Base-by-base conservation (phyloP, 164 flowering plant species). In the Umbellularia californica region DNA sequence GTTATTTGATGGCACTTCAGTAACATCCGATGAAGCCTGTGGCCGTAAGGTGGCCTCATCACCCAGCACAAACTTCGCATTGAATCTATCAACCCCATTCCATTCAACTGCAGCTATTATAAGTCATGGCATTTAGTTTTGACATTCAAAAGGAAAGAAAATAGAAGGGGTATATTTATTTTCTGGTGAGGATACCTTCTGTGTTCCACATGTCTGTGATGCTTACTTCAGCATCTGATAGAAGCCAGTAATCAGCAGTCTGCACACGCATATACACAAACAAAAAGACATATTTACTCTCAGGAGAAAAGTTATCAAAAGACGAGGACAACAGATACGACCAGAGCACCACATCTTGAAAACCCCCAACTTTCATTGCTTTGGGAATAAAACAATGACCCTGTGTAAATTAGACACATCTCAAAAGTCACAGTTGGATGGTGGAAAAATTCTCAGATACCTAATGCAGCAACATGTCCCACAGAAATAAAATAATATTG, bases 171-270 rank as follows among this genome's bases (percentile, higher is more conserved):
- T 30, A 30, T 30, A 3, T 30, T 30, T 30, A 30, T 30, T 30
- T 30, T 30, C 33, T 30, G 0, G 5, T 30, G 33, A 85, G 89
- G 86, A 85, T 89, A 89, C 92, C 69, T 50, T 85, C 94, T 41
- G 87, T 75, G 58, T 79, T 84, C 94, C 92, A 90, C 83, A 90
- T 83, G 80, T 90, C 89, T 20, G 92, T 89, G 65, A 90, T 88
- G 81, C 94, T 88, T 70, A 86, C 86, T 70, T 79, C 88, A 50
- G 87, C 83, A 74, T 90, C 92, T 58, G 92, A 84, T 70, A 83
- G 77, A 71, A 90, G 89, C 94, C 94, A 90, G 85, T 90, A 90
- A 85, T 90, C 94, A 20, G 90, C 91, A 75, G 83, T 84, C 94
- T 90, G 89, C 81, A 79, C n/a, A 13, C 33, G 0, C 33, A 30